Evolutionary conservation across 441 rosid genomes (phyloP).

Genomic region (Euphorbia celastroides): DNA sequence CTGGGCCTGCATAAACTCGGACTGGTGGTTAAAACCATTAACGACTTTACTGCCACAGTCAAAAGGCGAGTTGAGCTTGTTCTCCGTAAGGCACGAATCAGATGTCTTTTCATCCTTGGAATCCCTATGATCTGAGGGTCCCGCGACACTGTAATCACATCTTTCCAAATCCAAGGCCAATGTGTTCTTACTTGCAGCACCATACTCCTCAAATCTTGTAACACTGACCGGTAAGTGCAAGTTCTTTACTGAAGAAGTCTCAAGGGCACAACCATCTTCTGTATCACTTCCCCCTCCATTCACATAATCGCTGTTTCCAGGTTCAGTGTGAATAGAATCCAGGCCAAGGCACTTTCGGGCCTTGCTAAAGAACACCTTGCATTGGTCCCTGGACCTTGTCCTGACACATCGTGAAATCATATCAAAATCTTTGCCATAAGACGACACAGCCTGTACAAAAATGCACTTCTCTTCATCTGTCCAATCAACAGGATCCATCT

Average conservation of each 20-base stretch:
- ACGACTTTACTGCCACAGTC: constrained; percentile 23
- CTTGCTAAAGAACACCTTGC: constrained; percentile 90
- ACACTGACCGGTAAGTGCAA: constrained; percentile 28
- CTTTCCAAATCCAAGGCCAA: constrained; percentile 33
- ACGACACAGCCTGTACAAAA: constrained; percentile 64
- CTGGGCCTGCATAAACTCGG: constrained; percentile 22
- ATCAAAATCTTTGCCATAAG: constrained; percentile 82
- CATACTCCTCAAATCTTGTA: constrained; percentile 35
- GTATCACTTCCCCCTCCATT: constrained; percentile 69
- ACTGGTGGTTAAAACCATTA: constrained; percentile 27
- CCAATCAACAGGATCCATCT: constrained; percentile 80
- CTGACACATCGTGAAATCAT: constrained; percentile 54
- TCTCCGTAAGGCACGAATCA: constrained; percentile 28
- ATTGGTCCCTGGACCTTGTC: constrained; percentile 79
- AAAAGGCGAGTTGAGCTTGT: constrained; percentile 20
- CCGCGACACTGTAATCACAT: constrained; percentile 31
- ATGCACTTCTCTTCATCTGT: constrained; percentile 82
- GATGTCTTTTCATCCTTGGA: constrained; percentile 26
- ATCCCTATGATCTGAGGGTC: constrained; percentile 22
- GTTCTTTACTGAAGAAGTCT: constrained; percentile 46
- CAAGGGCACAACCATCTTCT: constrained; percentile 56
- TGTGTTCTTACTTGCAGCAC: constrained; percentile 23
- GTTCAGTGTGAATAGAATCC: constrained; percentile 52
- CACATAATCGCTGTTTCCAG: constrained; percentile 53
- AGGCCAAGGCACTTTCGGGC: constrained; percentile 90